Evolutionary conservation across 2,329 filamentous ascomycete species (phyloP).

Genomic region (Endocalyx cinctus): DNA sequence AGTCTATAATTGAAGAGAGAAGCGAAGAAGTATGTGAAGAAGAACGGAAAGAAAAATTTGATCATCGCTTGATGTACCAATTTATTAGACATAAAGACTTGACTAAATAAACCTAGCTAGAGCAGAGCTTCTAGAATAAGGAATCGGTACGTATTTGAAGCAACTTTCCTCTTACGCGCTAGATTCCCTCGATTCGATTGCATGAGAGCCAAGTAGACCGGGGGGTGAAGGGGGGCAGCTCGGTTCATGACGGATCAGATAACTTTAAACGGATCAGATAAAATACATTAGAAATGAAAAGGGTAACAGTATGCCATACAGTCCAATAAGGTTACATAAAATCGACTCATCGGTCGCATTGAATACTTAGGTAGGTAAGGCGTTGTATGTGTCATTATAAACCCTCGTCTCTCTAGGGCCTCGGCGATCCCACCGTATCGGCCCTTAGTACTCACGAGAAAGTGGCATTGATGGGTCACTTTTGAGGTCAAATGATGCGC

Average conservation of each 20-base stretch:
- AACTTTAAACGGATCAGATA: constrained; percentile 28
- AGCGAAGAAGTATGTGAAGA: not conserved
- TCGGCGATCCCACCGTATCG: not conserved
- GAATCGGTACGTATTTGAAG: no score
- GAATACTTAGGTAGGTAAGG: not conserved
- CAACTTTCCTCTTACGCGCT: no score
- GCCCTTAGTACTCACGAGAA: not conserved
- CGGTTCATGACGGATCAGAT: constrained; percentile 24
- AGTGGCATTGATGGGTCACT: no score
- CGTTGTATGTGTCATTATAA: not conserved
- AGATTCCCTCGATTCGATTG: no score
- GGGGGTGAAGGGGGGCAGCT: no score
- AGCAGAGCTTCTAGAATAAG: no score
- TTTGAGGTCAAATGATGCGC: no score
- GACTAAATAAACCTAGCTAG: no score
- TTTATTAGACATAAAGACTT: no score
- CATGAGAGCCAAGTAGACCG: no score
- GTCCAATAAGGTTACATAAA: constrained; percentile 7
- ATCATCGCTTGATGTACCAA: no score
- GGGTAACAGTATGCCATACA: not conserved
- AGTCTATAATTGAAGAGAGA: no score
- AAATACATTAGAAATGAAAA: constrained; percentile 14
- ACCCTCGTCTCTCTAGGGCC: not conserved
- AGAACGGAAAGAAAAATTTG: constrained; percentile 1
- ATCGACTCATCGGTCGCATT: constrained; percentile 8